Evolutionary conservation across 2,329 filamentous ascomycete species (phyloP).

Genomic region (Amauroascus niger): DNA sequence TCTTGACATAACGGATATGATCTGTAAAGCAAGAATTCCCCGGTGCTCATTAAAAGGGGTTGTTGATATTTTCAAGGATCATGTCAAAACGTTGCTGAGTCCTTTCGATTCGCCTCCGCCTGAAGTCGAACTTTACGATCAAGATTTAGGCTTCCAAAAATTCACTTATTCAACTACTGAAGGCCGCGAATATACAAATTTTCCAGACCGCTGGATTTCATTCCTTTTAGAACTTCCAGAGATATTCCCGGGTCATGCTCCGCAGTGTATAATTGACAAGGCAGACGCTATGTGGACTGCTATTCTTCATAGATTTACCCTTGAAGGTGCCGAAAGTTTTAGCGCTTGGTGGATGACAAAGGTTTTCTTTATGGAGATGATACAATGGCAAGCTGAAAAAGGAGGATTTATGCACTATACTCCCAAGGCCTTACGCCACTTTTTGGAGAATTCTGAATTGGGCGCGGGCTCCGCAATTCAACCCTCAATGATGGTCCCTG

Average conservation of each 20-base stretch:
- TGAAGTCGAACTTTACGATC: constrained; percentile 28
- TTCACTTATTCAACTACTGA: constrained; percentile 30
- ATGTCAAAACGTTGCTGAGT: constrained; percentile 36
- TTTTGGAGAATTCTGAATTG: constrained; percentile 17
- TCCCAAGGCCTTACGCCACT: constrained; percentile 28
- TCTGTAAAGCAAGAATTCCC: constrained; percentile 34
- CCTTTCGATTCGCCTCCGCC: constrained; percentile 30
- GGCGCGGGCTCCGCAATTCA: constrained; percentile 18
- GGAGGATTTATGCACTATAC: constrained; percentile 69
- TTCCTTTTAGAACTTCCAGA: constrained; percentile 36
- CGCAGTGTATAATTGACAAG: constrained; percentile 39
- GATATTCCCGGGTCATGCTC: constrained; percentile 34
- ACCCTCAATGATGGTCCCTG: constrained; percentile 15
- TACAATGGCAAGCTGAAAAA: constrained; percentile 76
- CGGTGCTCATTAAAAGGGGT: constrained; percentile 29
- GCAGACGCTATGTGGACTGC: constrained; percentile 38
- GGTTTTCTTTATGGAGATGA: constrained; percentile 92
- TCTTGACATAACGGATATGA: constrained; percentile 34
- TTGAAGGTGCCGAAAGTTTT: constrained; percentile 39
- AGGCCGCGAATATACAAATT: constrained; percentile 37
- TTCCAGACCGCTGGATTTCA: constrained; percentile 40
- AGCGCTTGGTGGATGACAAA: constrained; percentile 62
- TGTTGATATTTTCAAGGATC: constrained; percentile 36
- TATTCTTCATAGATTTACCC: constrained; percentile 37
- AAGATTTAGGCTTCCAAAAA: constrained; percentile 27